phyloP scores from a whole-genome alignment of 352 stramenopile genomes.

The Globisporangium orthogonon region DNA sequence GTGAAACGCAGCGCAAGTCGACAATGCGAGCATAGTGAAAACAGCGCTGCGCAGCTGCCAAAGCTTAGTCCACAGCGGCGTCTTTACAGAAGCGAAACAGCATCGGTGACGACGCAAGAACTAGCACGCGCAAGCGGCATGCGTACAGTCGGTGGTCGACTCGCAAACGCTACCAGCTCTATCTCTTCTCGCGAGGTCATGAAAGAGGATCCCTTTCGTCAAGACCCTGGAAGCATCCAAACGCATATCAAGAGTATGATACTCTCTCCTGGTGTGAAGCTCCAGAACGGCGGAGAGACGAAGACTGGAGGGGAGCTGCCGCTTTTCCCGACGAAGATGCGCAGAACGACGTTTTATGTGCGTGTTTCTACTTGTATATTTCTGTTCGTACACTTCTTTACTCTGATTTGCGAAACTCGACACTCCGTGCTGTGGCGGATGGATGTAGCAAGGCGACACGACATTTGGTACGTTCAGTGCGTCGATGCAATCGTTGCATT shows the following conservation, averaged over 20 bases:
- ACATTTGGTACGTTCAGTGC: not conserved
- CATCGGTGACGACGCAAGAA: too few species aligned
- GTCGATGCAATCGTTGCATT: slow-evolving; percentile 11
- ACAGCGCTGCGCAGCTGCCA: slow-evolving; percentile 1
- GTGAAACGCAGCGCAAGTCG: not conserved
- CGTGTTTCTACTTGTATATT: not conserved
- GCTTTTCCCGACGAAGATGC: slow-evolving; percentile 20
- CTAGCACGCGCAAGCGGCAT: not conserved
- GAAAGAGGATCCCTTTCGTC: not conserved
- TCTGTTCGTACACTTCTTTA: not conserved
- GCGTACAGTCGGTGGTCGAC: not conserved
- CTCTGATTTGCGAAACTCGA: not conserved
- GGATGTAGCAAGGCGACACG: slow-evolving; percentile 8
- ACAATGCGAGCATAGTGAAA: not conserved
- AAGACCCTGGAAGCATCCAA: not conserved
- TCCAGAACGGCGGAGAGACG: slow-evolving; percentile 16
- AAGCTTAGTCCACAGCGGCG: slow-evolving; percentile 7
- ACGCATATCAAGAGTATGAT: slow-evolving; percentile 11
- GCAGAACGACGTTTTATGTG: slow-evolving; percentile 26
- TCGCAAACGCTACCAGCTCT: not conserved
- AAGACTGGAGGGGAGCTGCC: slow-evolving; percentile 22
- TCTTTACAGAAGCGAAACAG: not conserved
- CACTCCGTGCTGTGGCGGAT: not conserved
- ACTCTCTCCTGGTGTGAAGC: slow-evolving; percentile 23
- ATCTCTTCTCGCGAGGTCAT: not conserved